Evolutionary conservation across 257 asterid genomes (phyloP).

Genomic region (Nicotiana benthamiana): DNA sequence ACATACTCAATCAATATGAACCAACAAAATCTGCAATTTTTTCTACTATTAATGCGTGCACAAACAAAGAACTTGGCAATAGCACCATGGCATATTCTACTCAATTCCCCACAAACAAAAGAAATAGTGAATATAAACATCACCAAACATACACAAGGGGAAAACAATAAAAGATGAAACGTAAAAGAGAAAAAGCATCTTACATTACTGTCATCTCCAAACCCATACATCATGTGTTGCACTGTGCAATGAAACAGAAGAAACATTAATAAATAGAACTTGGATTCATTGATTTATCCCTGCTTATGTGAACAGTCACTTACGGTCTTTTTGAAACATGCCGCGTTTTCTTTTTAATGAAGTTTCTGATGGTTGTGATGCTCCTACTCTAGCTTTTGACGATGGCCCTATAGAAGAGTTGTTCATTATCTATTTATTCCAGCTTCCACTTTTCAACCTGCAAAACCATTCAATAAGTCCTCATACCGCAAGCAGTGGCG

Average conservation of each 20-base stretch:
- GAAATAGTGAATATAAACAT: not conserved
- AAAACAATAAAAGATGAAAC: not conserved
- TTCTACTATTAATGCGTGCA: not conserved
- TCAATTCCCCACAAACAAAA: not conserved
- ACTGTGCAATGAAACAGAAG: slow-evolving; percentile 37
- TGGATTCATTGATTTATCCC: not conserved
- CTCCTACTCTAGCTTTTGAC: slow-evolving; percentile 51
- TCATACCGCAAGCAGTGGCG: not conserved
- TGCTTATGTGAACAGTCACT: slow-evolving; percentile 17
- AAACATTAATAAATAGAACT: not conserved
- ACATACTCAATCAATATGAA: not conserved
- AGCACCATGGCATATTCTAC: not conserved
- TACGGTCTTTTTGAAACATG: slow-evolving; percentile 89
- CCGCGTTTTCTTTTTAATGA: slow-evolving; percentile 84
- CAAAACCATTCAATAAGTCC: not conserved
- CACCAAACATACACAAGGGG: not conserved
- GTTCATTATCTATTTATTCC: slow-evolving; percentile 42
- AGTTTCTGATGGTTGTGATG: slow-evolving; percentile 68
- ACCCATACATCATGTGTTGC: slow-evolving; percentile 97
- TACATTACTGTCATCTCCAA: slow-evolving; percentile 82
- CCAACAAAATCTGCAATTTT: not conserved
- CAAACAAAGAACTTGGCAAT: not conserved
- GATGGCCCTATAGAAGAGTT: slow-evolving; percentile 44
- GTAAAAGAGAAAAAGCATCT: slow-evolving; percentile 9
- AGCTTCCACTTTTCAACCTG: not conserved